Evolutionary conservation across 1,284 basidiomycete genomes (phyloP).

Genomic region (Pholiota adiposa): DNA sequence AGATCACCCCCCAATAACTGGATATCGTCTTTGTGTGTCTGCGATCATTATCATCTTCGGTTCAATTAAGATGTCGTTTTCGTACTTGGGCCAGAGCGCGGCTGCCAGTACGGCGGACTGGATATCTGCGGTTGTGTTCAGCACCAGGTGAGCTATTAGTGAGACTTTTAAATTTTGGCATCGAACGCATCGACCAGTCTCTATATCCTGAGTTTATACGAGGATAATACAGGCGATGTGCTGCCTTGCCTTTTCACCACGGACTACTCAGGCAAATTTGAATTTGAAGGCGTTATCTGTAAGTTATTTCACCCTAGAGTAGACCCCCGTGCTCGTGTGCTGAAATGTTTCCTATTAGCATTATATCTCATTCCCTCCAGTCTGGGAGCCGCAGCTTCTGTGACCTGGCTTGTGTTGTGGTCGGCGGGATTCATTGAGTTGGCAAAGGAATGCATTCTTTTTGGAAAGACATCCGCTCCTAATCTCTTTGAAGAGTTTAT

Average conservation of each 20-base stretch:
- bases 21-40: background rate
- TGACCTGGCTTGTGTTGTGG: too few relatives aligned
- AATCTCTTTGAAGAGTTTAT: too few relatives aligned
- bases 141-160: background rate
- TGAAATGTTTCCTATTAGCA: too few relatives aligned
- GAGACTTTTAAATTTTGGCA: background rate
- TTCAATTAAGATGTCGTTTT: background rate
- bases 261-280: background rate
- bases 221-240: background rate
- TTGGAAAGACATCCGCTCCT: too few relatives aligned
- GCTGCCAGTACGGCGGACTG: background rate
- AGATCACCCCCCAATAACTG: background rate
- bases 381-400: too few relatives aligned
- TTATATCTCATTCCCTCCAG: too few relatives aligned
- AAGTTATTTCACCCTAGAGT: too few relatives aligned
- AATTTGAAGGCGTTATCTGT: too few relatives aligned
- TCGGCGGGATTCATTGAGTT: too few relatives aligned
- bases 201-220: background rate
- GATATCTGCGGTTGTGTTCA: background rate
- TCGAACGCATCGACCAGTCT: background rate
- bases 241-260: background rate
- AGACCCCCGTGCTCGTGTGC: too few relatives aligned
- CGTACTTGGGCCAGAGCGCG: background rate
- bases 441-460: too few relatives aligned
- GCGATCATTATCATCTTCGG: background rate